phyloP scores from a whole-genome alignment of 202 grass and related monocot genomes.

The Panicum virgatum region DNA sequence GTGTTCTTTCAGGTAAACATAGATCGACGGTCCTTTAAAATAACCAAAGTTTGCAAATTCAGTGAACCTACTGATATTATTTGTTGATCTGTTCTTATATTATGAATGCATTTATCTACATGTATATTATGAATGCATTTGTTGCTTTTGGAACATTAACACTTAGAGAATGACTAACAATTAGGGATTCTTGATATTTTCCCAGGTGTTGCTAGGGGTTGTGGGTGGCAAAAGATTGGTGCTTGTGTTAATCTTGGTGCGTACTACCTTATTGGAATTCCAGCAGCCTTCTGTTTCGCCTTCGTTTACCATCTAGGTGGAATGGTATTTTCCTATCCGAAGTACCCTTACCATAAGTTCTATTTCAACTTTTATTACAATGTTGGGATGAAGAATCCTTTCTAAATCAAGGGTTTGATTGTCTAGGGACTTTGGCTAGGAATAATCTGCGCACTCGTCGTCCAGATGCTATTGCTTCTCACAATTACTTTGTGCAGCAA shows the following conservation, averaged over 20 bases:
- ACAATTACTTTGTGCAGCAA: slow-evolving; percentile 45
- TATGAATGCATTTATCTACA: not conserved
- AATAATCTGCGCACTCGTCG: slow-evolving; percentile 54
- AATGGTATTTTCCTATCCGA: slow-evolving; percentile 48
- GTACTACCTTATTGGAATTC: slow-evolving; percentile 68
- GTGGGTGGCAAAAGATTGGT: slow-evolving; percentile 86
- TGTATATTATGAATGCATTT: not conserved
- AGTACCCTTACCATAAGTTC: not conserved
- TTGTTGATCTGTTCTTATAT: not conserved
- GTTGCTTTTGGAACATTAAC: not conserved
- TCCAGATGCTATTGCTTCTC: slow-evolving; percentile 46
- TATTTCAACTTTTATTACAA: not conserved
- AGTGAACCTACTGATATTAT: not conserved
- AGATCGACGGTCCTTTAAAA: too few species aligned
- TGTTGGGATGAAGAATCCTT: not conserved
- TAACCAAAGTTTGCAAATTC: not conserved
- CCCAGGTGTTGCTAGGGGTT: slow-evolving; percentile 68
- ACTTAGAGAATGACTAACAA: not conserved
- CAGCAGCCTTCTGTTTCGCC: slow-evolving; percentile 43
- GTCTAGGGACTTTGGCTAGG: slow-evolving; percentile 80
- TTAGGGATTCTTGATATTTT: not conserved
- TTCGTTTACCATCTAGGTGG: slow-evolving; percentile 69
- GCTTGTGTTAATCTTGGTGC: slow-evolving; percentile 77
- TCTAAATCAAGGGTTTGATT: not conserved
- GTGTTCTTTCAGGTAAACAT: slow-evolving; percentile 73